Percentiles rank a stretch among this genome's conserved stretches.
phyloP scores from a whole-genome alignment of 495 filamentous ascomycete species.

The Elasticomyces elasticus region DNA sequence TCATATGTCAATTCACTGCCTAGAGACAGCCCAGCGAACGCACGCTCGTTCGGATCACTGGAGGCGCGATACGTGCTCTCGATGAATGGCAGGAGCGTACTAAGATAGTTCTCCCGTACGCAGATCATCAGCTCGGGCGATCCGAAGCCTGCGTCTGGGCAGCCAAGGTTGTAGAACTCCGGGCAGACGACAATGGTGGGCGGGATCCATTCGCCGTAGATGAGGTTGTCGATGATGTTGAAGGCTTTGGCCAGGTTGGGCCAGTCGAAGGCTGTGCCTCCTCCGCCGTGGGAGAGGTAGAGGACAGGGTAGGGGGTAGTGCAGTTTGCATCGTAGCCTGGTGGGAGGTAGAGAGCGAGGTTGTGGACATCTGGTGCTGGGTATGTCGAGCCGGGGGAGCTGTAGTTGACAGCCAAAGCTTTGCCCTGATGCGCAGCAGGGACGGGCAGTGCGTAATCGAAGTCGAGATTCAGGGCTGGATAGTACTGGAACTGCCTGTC shows the following conservation, averaged over 20 bases:
- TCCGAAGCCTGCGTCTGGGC: background rate
- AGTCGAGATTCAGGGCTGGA: constrained; percentile 1
- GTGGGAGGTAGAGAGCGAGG: constrained; percentile 3
- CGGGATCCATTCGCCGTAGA: background rate
- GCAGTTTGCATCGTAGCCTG: constrained; percentile 2
- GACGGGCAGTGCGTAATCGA: background rate
- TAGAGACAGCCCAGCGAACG: background rate
- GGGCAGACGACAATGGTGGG: constrained; percentile 8
- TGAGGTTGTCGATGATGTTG: constrained; percentile 10
- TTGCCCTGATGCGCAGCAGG: background rate
- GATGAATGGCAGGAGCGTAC: background rate
- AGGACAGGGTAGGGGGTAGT: constrained; percentile 3
- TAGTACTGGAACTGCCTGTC: background rate
- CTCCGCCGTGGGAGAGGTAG: constrained; percentile 7
- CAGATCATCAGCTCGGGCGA: constrained; percentile 5
- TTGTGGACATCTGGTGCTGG: constrained; percentile 1
- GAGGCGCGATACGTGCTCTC: constrained; percentile 1
- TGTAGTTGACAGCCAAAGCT: constrained; percentile 4
- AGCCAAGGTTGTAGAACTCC: constrained; percentile 7
- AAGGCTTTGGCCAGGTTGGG: constrained; percentile 10
- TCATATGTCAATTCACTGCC: background rate
- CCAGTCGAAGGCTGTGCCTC: constrained; percentile 4
- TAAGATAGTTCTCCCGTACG: constrained; percentile 3
- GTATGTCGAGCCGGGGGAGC: constrained; percentile 1
- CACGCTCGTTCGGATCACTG: background rate